A percentile compares a stretch with the other conserved stretches of the same genome.
These are phyloP conservation scores for Lipomyces oligophaga DNA, from an alignment of 805 yeast species.

Conservation along the genomic window DNA sequence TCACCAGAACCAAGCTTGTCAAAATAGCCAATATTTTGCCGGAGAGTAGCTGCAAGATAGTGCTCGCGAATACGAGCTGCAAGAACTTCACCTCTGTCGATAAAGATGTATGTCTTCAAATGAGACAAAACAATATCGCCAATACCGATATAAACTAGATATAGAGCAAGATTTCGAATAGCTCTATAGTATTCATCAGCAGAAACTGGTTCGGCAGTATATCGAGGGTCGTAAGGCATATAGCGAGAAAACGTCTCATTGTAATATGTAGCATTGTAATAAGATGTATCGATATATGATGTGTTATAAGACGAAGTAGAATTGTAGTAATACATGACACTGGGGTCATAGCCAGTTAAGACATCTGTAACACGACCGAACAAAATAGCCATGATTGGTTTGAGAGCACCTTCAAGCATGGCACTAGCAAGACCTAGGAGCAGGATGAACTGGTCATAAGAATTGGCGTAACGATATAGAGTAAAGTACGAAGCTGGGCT, in stretches of 20 bases:
- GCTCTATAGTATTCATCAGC: constrained; percentile 18
- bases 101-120: constrained; percentile 39
- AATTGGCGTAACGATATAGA: constrained; percentile 39
- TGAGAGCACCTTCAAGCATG: constrained; percentile 39
- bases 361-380: constrained; percentile 41
- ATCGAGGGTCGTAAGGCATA: neutral
- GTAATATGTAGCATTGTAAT: constrained; percentile 18
- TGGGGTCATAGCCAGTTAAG: constrained; percentile 34
- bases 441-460: constrained; percentile 34
- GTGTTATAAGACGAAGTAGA: constrained; percentile 32
- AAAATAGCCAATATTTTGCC: constrained; percentile 44
- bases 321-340: constrained; percentile 4
- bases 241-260: neutral
- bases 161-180: constrained; percentile 25
- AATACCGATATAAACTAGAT: constrained; percentile 43
- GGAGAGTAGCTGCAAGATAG: constrained; percentile 39
- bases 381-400: constrained; percentile 37
- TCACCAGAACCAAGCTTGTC: constrained; percentile 44
- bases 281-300: constrained; percentile 10
- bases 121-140: constrained; percentile 33
- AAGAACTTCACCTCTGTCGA: constrained; percentile 42
- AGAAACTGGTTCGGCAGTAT: constrained; percentile 1
- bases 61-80: constrained; percentile 42
- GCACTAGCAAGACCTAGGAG: constrained; percentile 37
- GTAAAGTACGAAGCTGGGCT: constrained; percentile 31